These are phyloP conservation scores for Kuraishia capsulata DNA, from an alignment of 805 yeast species.

Conservation along the genomic window DNA sequence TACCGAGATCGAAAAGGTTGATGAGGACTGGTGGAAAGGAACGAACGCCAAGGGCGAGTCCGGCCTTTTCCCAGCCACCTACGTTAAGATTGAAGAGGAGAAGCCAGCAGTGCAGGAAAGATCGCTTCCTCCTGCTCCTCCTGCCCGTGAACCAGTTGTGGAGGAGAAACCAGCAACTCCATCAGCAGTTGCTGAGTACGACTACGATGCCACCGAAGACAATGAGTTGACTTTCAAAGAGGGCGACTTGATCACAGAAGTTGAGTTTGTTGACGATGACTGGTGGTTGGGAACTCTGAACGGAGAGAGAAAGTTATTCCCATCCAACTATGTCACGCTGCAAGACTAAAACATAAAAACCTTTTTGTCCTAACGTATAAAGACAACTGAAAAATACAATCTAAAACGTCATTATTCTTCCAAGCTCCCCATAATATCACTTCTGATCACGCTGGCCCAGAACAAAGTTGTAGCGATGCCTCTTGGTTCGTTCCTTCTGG, in stretches of 20 bases:
- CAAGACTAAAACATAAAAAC: slow-evolving; percentile 1
- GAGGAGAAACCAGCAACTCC: slow-evolving; percentile 17
- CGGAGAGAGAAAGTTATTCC: slow-evolving; percentile 82
- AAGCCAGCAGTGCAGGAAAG: slow-evolving; percentile 12
- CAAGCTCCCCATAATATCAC: slow-evolving; percentile 7
- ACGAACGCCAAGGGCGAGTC: slow-evolving; percentile 28
- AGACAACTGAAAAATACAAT: background rate
- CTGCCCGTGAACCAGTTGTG: background rate
- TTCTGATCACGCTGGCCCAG: slow-evolving; percentile 27
- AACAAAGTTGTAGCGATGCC: slow-evolving; percentile 45
- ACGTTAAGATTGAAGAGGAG: slow-evolving; percentile 30
- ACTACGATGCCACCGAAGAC: slow-evolving; percentile 86
- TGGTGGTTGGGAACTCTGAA: slow-evolving; percentile 93
- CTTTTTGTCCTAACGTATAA: background rate
- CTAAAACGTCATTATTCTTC: too few species aligned
- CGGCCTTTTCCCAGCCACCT: slow-evolving; percentile 51
- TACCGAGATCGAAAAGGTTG: slow-evolving; percentile 57
- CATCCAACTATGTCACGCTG: slow-evolving; percentile 70
- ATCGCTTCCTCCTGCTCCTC: slow-evolving; percentile 6
- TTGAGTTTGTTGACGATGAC: slow-evolving; percentile 86
- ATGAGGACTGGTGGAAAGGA: slow-evolving; percentile 65
- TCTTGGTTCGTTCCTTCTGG: slow-evolving; percentile 51
- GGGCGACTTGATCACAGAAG: slow-evolving; percentile 72
- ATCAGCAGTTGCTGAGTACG: slow-evolving; percentile 60
- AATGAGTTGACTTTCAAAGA: slow-evolving; percentile 82